These are phyloP conservation scores for Didymosphaeria variabile DNA, from an alignment of 2,329 filamentous ascomycete genomes.

Conservation along the genomic window DNA sequence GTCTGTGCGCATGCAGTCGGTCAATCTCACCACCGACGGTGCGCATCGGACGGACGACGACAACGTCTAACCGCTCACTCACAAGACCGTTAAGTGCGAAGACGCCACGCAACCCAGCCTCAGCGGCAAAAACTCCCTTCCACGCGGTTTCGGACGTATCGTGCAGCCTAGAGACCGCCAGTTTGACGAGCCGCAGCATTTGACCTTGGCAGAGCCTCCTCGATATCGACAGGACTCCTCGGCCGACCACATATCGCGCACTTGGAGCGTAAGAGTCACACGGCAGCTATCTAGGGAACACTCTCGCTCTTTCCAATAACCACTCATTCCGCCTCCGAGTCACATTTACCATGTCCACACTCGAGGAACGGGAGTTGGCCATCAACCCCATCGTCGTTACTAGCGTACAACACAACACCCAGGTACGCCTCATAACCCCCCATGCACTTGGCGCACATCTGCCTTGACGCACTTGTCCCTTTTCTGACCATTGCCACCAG, in stretches of 20 bases:
- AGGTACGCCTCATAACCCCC: constrained; percentile 62
- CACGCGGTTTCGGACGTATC: neutral
- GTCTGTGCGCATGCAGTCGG: constrained; percentile 2
- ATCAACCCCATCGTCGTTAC: constrained; percentile 81
- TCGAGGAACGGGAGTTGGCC: constrained; percentile 76
- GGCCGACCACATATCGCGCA: neutral
- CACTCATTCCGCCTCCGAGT: neutral
- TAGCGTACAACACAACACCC: constrained; percentile 81
- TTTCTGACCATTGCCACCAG: constrained; percentile 58
- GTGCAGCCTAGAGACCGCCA: neutral
- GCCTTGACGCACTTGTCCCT: neutral
- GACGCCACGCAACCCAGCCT: constrained; percentile 1
- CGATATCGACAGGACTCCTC: neutral
- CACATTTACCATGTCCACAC: constrained; percentile 59
- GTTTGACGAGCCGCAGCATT: neutral
- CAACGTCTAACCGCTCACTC: constrained; percentile 1
- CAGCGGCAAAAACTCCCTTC: neutral
- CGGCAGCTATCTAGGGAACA: neutral
- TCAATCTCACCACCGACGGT: constrained; percentile 9
- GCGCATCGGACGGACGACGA: neutral
- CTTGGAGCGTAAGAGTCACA: constrained; percentile 2
- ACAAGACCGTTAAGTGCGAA: neutral
- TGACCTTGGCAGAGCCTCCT: neutral
- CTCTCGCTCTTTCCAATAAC: neutral
- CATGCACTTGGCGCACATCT: neutral